These are phyloP conservation scores for Komagataella pseudopastoris DNA, from an alignment of 805 yeast species.

Conservation along the genomic window DNA sequence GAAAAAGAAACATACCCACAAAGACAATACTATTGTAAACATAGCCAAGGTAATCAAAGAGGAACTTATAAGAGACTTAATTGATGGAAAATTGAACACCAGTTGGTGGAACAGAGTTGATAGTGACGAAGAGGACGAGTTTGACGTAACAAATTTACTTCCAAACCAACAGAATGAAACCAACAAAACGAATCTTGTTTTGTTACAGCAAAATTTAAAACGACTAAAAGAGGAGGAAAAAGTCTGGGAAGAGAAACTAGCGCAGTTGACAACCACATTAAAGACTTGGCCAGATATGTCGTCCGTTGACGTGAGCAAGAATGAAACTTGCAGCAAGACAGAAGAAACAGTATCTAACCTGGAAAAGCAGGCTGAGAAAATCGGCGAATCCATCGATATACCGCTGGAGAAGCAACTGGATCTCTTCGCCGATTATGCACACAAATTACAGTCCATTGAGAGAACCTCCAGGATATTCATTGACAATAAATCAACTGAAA, in stretches of 20 bases:
- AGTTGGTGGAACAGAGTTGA: constrained; percentile 49
- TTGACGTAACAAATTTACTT: constrained; percentile 16
- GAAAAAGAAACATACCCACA: constrained; percentile 16
- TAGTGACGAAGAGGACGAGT: constrained; percentile 11
- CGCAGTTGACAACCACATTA: neutral
- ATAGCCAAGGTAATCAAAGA: constrained; percentile 54
- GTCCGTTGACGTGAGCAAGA: neutral
- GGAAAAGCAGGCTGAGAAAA: neutral
- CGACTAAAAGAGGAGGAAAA: constrained; percentile 30
- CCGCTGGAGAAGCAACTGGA: neutral
- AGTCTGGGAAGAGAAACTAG: constrained; percentile 23
- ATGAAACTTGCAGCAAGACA: neutral
- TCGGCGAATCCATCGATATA: neutral
- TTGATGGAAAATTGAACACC: constrained; percentile 44
- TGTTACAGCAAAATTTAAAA: constrained; percentile 28
- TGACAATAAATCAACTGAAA: neutral
- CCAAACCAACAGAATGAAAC: constrained; percentile 51
- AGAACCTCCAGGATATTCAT: neutral
- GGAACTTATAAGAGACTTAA: constrained; percentile 44
- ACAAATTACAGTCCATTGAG: constrained; percentile 2
- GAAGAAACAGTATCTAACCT: neutral
- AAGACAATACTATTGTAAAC: constrained; percentile 28
- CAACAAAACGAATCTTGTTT: constrained; percentile 32
- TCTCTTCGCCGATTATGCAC: neutral
- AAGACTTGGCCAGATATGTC: neutral